Evolutionary conservation across 805 yeast genomes (phyloP), one percentile per base, ranked within the genome.

Genomic region (Cyberlindnera maritima): DNA sequence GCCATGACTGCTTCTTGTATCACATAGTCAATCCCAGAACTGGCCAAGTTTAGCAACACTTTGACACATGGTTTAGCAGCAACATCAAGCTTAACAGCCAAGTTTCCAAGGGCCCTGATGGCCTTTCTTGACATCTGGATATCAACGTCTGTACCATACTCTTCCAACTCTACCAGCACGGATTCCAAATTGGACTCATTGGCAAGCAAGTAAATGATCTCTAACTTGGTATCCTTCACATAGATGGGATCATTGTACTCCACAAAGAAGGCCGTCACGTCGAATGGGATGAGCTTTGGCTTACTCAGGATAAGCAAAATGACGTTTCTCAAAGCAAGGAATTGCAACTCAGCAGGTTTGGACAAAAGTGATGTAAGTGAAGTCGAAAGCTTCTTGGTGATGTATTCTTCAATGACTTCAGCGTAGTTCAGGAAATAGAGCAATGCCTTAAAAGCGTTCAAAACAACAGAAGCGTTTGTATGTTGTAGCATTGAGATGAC

Each of bases 181-280:
- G 73, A 66, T 5, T 69, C 71, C 39, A 85, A 71, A 56, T 86
- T 87, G 10, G 63, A 53, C 44, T 79, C 81, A 58, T 80, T 76
- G 1, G 97, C 95, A 39, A 92, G 69, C 32, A 88, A 69, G 56
- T 86, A 88, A 19, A 92, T 81, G 48, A 94, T 85, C 61, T 92
- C 97, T 38, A 92, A 70, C 60, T 92, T 92, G 5, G 97, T 87
- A 57, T 89, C 92, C 63, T 90, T 88, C 60, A 92, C 81, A 62
- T 88, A 92, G 19, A 87, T 80, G 1, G 96, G 94, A 62, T 91
- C 97, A 62, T 86, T 85, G 57, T 79, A 87, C 49, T 81, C 81
- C 66, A 94, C 84, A 65, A 88, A 90, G 61, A 91, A 88, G 67
- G 81, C 78, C 44, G 81, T 78, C n/a, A 88, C 88, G 52, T 87